Base-by-base conservation (phyloP, 768 basidiomycete genomes). In the Lyophyllum shimeji region DNA sequence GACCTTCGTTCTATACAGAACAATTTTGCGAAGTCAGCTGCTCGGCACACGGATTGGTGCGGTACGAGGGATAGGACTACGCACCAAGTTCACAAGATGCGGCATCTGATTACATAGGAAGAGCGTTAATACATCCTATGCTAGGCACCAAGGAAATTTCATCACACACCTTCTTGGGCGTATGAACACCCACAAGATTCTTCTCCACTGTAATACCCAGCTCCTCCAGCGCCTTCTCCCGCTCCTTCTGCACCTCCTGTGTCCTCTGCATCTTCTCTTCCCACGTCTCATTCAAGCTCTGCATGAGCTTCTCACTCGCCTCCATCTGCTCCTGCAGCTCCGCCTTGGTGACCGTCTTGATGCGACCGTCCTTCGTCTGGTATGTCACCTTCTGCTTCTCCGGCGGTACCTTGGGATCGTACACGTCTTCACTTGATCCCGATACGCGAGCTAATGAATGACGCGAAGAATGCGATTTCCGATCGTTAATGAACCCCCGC, bases 251-350 rank as follows among this genome's bases (percentile, higher is more conserved):
- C 27, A 98, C 91, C 71, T 93, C 89, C 68, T 94, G 89, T 18
- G 96, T 98, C 68, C 93, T 83, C 65, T 76, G 74, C 79, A 98
- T 76, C 77, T 96, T 95, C 74, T 98, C 79, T 73, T 99, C 95
- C 95, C 95, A 98, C 6, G 93, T 97, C 75, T 96, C 89, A 65
- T 95, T 95, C 66, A 95, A 72, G 65, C 87, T 81, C 71, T 95
- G 82, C 93, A 98, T 95, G 52, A 97, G 74, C 74, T 95, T 96
- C 76, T 99, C 96, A 70, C 93, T 89, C 34, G 89, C 76, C 75
- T 95, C 92, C 77, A 98, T 86, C 73, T 98, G 96, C 60, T 99
- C 97, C 71, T 98, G 95, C 55, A 99, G 76, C 69, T 95, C 97
- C 7, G 96, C 93, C 74, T 99, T 98, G 25, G 94, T 93, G 60